Evolutionary conservation across 345 rosid species (phyloP).

Genomic region (Fremontodendron californicum): DNA sequence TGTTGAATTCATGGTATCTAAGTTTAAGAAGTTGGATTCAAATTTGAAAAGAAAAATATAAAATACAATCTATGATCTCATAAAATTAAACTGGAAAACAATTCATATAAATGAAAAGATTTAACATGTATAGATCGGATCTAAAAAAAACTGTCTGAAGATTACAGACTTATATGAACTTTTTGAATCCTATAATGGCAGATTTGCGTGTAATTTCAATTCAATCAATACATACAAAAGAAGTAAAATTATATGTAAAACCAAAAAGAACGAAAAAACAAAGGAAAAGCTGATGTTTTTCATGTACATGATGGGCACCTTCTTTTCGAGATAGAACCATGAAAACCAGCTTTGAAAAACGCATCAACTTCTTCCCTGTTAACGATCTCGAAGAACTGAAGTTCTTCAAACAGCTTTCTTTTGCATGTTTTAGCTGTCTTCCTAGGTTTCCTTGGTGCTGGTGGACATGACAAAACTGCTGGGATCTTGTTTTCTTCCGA

Average conservation of each 20-base stretch:
- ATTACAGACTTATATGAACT: neutral
- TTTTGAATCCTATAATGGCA: neutral
- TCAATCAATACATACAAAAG: neutral
- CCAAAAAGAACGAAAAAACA: neutral
- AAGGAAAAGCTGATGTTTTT: neutral
- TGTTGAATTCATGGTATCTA: neutral
- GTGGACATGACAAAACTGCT: constrained; percentile 20
- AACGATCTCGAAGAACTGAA: constrained; percentile 29
- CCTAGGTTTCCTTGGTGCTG: constrained; percentile 26
- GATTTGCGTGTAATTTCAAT: constrained; percentile 1
- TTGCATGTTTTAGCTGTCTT: constrained; percentile 14
- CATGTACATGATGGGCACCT: constrained; percentile 18
- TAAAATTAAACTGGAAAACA: neutral
- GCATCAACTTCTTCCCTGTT: constrained; percentile 21
- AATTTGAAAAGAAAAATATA: neutral
- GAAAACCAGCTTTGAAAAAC: constrained; percentile 18
- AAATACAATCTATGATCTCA: neutral
- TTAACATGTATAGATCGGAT: neutral
- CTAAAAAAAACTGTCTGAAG: neutral
- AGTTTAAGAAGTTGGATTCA: neutral
- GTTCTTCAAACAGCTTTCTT: constrained; percentile 11
- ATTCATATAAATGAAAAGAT: neutral
- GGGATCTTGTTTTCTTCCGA: constrained; percentile 28
- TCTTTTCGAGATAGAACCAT: constrained; percentile 5
- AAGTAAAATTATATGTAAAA: neutral